These are phyloP conservation scores for Bocquillonia castaneifolia DNA, from an alignment of 441 rosid species.

Conservation along the genomic window DNA sequence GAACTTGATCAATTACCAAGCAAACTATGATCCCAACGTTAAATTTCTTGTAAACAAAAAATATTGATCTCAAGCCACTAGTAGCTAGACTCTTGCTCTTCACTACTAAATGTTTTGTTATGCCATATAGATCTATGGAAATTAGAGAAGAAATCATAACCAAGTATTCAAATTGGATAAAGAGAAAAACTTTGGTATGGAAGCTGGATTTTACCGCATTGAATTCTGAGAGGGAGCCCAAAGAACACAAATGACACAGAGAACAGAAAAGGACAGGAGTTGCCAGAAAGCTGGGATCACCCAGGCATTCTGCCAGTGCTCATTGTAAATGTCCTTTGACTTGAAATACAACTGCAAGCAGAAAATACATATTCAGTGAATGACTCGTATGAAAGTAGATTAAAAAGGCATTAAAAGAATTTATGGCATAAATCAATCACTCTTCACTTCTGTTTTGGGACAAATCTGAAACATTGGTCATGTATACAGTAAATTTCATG, in stretches of 20 bases:
- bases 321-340: constrained; percentile 78
- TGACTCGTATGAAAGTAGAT: not conserved
- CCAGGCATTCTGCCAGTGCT: constrained; percentile 93
- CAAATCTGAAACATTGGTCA: not conserved
- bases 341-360: constrained; percentile 83
- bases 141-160: not conserved
- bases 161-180: not conserved
- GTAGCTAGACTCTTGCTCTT: not conserved
- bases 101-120: not conserved
- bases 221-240: constrained; percentile 94
- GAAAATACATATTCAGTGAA: constrained; percentile 6
- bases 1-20: not conserved
- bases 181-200: not conserved
- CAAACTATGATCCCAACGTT: not conserved
- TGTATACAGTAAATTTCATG: not conserved
- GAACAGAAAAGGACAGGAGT: constrained; percentile 71
- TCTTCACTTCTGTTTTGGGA: not conserved
- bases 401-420: not conserved
- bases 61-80: not conserved
- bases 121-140: not conserved
- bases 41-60: not conserved
- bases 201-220: constrained; percentile 46
- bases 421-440: not conserved
- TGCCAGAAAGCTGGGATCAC: constrained; percentile 93
- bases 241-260: constrained; percentile 69